phyloP scores from a whole-genome alignment of 1,139 yeast species.

The Nematodospora anomalae region DNA sequence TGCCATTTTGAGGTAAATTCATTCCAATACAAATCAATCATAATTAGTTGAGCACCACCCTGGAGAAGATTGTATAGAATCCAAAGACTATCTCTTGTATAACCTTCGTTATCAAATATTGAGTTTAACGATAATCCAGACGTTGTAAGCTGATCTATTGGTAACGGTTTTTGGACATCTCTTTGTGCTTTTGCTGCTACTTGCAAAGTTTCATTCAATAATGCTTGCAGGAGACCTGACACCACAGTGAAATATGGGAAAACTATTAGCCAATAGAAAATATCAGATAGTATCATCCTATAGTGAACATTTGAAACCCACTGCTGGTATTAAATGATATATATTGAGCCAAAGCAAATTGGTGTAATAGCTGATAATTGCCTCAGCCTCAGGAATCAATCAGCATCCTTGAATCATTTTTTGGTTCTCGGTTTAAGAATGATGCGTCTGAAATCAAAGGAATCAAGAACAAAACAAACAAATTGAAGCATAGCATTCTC shows the following conservation, averaged over 20 bases:
- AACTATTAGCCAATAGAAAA: background rate
- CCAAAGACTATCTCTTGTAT: conserved; percentile 42
- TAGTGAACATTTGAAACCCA: background rate
- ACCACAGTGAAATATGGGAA: background rate
- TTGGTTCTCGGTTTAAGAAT: too few relatives aligned
- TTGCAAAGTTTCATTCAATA: conserved; percentile 10
- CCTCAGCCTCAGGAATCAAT: too few relatives aligned
- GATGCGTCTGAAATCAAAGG: background rate
- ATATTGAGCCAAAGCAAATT: too few relatives aligned
- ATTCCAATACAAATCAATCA: conserved; percentile 70
- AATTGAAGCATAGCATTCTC: too few relatives aligned
- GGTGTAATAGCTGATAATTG: too few relatives aligned
- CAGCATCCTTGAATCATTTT: too few relatives aligned
- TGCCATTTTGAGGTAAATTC: conserved; percentile 56
- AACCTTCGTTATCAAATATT: conserved; percentile 53
- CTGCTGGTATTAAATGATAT: too few relatives aligned
- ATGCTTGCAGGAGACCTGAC: conserved; percentile 6
- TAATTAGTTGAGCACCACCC: conserved; percentile 52
- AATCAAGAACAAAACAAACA: background rate
- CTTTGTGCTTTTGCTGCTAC: conserved; percentile 63
- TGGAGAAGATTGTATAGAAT: conserved; percentile 40
- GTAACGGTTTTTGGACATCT: conserved; percentile 55
- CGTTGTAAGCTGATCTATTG: conserved; percentile 56
- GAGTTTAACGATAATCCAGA: conserved; percentile 60
- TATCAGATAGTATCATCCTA: background rate